Percentiles rank a stretch among this genome's conserved stretches.
These are phyloP conservation scores for Trichomonascaceae sp. DNA, from an alignment of 1,139 yeast species.

Conservation along the genomic window DNA sequence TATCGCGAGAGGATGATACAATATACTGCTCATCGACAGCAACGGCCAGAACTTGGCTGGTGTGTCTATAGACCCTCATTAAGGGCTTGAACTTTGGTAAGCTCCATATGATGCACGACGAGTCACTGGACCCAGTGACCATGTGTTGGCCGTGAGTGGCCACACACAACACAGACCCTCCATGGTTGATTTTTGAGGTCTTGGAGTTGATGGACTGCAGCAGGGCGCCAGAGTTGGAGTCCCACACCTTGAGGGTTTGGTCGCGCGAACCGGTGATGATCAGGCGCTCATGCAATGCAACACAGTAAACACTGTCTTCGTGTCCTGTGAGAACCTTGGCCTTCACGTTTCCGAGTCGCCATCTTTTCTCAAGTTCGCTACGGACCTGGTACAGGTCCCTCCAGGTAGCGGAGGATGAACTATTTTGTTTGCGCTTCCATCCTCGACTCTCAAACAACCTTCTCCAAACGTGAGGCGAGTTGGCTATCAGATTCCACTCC, in stretches of 20 bases:
- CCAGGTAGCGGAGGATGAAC: constrained; percentile 14
- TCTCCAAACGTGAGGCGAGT: no score
- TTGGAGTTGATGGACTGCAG: constrained; percentile 2
- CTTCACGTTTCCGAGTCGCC: constrained; percentile 16
- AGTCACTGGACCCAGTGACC: constrained; percentile 27
- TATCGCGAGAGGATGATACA: constrained; percentile 25
- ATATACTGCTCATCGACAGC: constrained; percentile 16
- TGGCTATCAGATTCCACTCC: no score
- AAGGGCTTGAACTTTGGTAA: constrained; percentile 15
- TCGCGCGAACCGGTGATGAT: constrained; percentile 28
- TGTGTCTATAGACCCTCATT: constrained; percentile 17
- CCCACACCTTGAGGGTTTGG: constrained; percentile 25
- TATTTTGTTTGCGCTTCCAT: no score
- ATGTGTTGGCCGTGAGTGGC: constrained; percentile 21
- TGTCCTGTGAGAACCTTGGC: constrained; percentile 22
- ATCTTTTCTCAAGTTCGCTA: constrained; percentile 18
- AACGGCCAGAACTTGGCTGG: constrained; percentile 23
- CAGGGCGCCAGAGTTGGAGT: constrained; percentile 16
- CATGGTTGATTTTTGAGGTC: constrained; percentile 13
- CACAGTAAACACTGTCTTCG: constrained; percentile 26
- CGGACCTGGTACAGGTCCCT: constrained; percentile 17
- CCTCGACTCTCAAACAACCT: no score
- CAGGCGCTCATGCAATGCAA: constrained; percentile 19
- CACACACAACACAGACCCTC: constrained; percentile 25
- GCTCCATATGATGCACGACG: constrained; percentile 24